Evolutionary conservation across 305 asterid genomes (phyloP).

Genomic region (Plantago lanceolata): DNA sequence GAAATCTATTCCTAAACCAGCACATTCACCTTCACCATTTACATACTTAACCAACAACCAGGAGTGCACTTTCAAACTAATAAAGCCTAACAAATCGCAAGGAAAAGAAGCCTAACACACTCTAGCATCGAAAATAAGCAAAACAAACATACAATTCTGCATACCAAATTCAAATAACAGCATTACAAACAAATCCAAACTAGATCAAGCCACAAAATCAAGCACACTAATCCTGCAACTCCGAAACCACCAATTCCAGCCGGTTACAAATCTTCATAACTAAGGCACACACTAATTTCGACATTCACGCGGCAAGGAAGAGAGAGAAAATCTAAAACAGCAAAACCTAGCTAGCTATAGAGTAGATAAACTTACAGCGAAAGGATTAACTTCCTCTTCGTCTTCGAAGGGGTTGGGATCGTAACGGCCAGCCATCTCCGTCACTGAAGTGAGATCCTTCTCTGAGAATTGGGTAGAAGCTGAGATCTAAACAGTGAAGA

Average conservation of each 20-base stretch:
- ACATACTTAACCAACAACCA: too few relatives aligned
- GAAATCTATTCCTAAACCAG: too few relatives aligned
- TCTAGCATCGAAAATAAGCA: background rate
- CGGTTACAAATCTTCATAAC: too few relatives aligned
- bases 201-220: background rate
- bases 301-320: background rate
- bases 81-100: background rate
- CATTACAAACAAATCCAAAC: background rate
- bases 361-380: slow-evolving; percentile 52
- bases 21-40: too few relatives aligned
- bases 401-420: slow-evolving; percentile 85
- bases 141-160: background rate
- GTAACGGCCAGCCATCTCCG: slow-evolving; percentile 72
- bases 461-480: too few relatives aligned
- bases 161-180: background rate
- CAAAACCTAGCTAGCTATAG: background rate
- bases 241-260: background rate
- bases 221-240: background rate
- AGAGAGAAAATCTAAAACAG: background rate
- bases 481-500: too few relatives aligned
- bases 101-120: background rate
- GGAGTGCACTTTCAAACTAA: background rate
- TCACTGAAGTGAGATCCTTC: too few relatives aligned
- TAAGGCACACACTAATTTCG: too few relatives aligned
- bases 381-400: slow-evolving; percentile 53